A percentile compares a stretch with the other conserved stretches of the same genome.
phyloP scores from a whole-genome alignment of 257 asterid genomes.

The Apocynum venetum region DNA sequence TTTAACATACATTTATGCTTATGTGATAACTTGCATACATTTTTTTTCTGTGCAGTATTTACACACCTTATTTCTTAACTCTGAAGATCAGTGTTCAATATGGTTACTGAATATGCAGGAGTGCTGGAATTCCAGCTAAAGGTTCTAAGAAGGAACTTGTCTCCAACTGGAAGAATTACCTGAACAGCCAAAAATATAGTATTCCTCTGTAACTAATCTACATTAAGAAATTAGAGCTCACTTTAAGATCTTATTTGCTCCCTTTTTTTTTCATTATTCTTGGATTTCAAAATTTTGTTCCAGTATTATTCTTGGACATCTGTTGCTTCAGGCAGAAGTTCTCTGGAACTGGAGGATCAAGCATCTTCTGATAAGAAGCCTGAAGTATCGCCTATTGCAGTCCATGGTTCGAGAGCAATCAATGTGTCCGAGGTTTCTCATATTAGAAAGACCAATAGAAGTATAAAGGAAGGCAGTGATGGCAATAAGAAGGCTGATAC shows the following conservation, averaged over 20 bases:
- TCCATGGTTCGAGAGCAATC: constrained; percentile 10
- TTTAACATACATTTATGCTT: not conserved
- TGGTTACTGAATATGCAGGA: constrained; percentile 31
- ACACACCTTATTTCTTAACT: constrained; percentile 6
- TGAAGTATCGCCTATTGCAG: constrained; percentile 28
- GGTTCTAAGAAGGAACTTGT: constrained; percentile 52
- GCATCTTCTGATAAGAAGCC: constrained; percentile 32
- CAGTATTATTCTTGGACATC: constrained; percentile 2
- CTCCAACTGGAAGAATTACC: constrained; percentile 47
- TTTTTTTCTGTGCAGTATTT: constrained; percentile 3
- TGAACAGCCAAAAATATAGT: constrained; percentile 46
- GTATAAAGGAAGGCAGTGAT: constrained; percentile 26
- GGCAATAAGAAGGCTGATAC: constrained; percentile 19
- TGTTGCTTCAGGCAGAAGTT: constrained; percentile 32
- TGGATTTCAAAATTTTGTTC: not conserved
- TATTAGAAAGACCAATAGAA: constrained; percentile 37
- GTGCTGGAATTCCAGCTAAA: constrained; percentile 48
- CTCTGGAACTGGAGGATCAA: constrained; percentile 24
- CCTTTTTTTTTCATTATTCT: not conserved
- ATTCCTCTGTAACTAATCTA: constrained; percentile 9
- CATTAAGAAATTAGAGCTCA: not conserved
- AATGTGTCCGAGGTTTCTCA: constrained; percentile 28
- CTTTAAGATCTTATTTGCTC: constrained; percentile 6
- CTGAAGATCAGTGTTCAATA: constrained; percentile 1
- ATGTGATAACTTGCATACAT: not conserved